Evolutionary conservation across 495 filamentous ascomycete genomes (phyloP).

Genomic region (Cudoniella acicularis): DNA sequence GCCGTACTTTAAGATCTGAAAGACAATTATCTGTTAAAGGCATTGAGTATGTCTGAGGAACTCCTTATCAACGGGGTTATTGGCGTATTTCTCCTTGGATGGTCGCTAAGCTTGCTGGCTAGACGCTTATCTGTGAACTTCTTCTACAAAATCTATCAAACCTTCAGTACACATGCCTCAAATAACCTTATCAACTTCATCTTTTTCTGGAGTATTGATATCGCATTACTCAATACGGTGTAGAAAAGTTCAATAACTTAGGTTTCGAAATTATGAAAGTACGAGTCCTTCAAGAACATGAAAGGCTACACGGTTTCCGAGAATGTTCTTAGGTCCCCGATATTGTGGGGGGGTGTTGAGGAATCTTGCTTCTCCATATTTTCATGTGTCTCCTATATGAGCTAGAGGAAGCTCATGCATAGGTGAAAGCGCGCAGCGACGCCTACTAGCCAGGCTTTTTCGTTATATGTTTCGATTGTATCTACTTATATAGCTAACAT

Average conservation of each 20-base stretch:
- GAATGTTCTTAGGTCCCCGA: conserved; percentile 12
- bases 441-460: conserved; percentile 10
- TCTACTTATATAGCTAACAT: conserved; percentile 10
- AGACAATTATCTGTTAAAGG: conserved; percentile 19
- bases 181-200: conserved; percentile 8
- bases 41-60: conserved; percentile 12
- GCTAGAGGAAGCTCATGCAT: conserved; percentile 11
- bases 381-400: conserved; percentile 11
- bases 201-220: not conserved
- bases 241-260: conserved; percentile 10
- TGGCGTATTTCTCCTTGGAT: conserved; percentile 9
- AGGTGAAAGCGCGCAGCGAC: conserved; percentile 19
- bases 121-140: conserved; percentile 13
- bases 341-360: conserved; percentile 18
- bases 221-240: not conserved
- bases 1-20: conserved; percentile 15
- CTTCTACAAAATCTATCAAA: conserved; percentile 6
- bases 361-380: not conserved
- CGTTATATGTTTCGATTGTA: conserved; percentile 11
- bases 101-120: conserved; percentile 9
- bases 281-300: conserved; percentile 14
- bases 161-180: not conserved
- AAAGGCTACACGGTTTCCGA: conserved; percentile 11
- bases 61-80: conserved; percentile 10
- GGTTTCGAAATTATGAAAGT: conserved; percentile 12